These are phyloP conservation scores for Rhodotorula sp. DNA, from an alignment of 1,284 basidiomycete genomes.

Conservation along the genomic window DNA sequence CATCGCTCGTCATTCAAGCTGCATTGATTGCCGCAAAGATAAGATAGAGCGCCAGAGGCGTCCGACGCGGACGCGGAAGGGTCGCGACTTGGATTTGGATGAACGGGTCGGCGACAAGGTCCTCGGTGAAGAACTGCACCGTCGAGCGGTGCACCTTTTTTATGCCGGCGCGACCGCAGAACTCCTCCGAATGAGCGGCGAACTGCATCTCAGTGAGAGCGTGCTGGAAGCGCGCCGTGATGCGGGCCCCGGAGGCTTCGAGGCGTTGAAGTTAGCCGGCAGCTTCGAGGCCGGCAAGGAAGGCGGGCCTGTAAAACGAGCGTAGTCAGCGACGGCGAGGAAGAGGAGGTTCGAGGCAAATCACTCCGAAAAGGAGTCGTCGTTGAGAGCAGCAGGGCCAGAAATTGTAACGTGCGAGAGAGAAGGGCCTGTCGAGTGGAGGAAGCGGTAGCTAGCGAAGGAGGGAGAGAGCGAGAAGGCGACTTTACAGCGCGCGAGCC, in stretches of 20 bases:
- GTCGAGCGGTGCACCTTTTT: slow-evolving; percentile 33
- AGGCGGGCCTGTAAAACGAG: slow-evolving; percentile 10
- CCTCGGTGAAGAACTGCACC: slow-evolving; percentile 39
- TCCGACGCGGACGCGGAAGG: slow-evolving; percentile 25
- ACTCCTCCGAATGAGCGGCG: slow-evolving; percentile 33
- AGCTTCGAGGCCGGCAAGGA: slow-evolving; percentile 31
- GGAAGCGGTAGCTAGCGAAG: background rate
- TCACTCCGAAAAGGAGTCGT: slow-evolving; percentile 14
- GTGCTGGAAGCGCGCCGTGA: slow-evolving; percentile 38
- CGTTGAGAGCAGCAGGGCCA: slow-evolving; percentile 1
- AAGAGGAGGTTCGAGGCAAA: background rate
- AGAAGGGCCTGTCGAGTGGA: too few relatives aligned
- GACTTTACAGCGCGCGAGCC: too few relatives aligned
- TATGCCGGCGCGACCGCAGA: slow-evolving; percentile 29
- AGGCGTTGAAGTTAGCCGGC: slow-evolving; percentile 37
- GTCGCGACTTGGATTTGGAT: slow-evolving; percentile 32
- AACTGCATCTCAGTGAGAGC: slow-evolving; percentile 32
- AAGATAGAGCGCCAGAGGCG: too few relatives aligned
- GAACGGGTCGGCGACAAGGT: slow-evolving; percentile 33
- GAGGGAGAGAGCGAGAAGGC: background rate
- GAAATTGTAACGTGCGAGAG: background rate
- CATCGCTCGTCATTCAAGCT: too few relatives aligned
- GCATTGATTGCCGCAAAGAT: too few relatives aligned
- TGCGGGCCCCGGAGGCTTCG: slow-evolving; percentile 30
- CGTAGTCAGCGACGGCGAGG: background rate